phyloP scores from a whole-genome alignment of 768 basidiomycete species.

The Tubosaeta sp. region DNA sequence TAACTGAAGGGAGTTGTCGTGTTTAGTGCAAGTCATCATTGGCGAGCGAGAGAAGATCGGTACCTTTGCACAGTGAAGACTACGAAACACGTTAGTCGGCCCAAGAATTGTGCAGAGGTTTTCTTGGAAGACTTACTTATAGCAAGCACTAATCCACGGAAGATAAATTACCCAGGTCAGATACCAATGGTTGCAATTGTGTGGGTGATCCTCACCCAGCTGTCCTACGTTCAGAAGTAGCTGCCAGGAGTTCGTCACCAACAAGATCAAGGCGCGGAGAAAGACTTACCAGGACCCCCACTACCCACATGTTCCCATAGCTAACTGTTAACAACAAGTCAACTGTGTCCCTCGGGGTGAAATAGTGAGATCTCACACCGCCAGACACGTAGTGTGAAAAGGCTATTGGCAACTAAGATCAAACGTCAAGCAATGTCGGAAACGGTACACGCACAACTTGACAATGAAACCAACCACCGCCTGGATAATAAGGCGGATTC shows the following conservation, averaged over 20 bases:
- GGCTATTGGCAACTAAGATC: constrained; percentile 28
- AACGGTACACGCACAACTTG: constrained; percentile 40
- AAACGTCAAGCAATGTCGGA: not conserved
- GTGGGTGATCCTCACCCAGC: constrained; percentile 36
- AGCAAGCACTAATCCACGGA: constrained; percentile 31
- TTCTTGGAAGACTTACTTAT: constrained; percentile 29
- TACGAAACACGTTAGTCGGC: constrained; percentile 14
- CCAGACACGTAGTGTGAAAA: constrained; percentile 60
- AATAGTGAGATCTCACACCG: constrained; percentile 41
- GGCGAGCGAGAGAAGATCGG: not conserved
- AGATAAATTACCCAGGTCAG: not conserved
- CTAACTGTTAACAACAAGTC: constrained; percentile 41
- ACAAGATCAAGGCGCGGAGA: not conserved
- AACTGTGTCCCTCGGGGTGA: not conserved
- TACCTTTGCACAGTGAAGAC: constrained; percentile 46
- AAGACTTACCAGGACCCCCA: constrained; percentile 41
- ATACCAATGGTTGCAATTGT: not conserved
- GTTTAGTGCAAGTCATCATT: not conserved
- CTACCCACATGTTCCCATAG: constrained; percentile 45
- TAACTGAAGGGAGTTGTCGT: constrained; percentile 28
- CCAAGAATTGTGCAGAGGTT: not conserved
- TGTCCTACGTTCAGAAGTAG: constrained; percentile 45
- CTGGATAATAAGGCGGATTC: constrained; percentile 25
- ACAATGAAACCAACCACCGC: constrained; percentile 53
- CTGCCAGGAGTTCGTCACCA: constrained; percentile 27